Evolutionary conservation across 2,329 filamentous ascomycete genomes (phyloP).

Genomic region (Colletotrichum lindemuthianum): DNA sequence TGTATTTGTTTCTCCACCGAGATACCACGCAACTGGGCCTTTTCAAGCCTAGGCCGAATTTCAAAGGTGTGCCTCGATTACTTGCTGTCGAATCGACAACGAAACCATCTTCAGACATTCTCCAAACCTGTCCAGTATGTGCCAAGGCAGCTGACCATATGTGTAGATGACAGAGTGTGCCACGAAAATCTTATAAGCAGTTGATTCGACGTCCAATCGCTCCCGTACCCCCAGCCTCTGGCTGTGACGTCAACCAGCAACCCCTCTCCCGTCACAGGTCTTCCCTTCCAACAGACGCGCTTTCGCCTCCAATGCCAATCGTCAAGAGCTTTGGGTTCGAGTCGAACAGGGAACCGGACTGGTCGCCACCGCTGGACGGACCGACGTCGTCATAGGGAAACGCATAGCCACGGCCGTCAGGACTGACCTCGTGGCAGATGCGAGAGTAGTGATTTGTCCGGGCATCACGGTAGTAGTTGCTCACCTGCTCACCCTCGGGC

Average conservation of each 20-base stretch:
- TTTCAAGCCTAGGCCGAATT: no score
- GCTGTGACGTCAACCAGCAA: background rate
- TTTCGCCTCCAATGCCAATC: conserved; percentile 62
- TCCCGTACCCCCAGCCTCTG: background rate
- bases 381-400: conserved; percentile 79
- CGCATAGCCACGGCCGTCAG: conserved; percentile 72
- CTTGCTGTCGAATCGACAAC: no score
- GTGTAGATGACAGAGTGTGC: no score
- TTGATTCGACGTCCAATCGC: no score
- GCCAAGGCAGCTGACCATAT: no score
- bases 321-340: conserved; percentile 64
- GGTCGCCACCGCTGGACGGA: conserved; percentile 63
- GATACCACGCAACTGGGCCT: no score
- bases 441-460: conserved; percentile 75
- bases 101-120: no score
- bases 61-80: no score
- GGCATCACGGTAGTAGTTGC: conserved; percentile 61
- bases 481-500: conserved; percentile 60
- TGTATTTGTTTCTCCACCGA: no score
- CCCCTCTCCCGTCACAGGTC: conserved; percentile 1
- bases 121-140: no score
- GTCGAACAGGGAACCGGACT: conserved; percentile 71
- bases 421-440: conserved; percentile 69
- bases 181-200: no score
- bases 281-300: background rate